Evolutionary conservation across 495 filamentous ascomycete species (phyloP).

Genomic region (Daldinia loculata): DNA sequence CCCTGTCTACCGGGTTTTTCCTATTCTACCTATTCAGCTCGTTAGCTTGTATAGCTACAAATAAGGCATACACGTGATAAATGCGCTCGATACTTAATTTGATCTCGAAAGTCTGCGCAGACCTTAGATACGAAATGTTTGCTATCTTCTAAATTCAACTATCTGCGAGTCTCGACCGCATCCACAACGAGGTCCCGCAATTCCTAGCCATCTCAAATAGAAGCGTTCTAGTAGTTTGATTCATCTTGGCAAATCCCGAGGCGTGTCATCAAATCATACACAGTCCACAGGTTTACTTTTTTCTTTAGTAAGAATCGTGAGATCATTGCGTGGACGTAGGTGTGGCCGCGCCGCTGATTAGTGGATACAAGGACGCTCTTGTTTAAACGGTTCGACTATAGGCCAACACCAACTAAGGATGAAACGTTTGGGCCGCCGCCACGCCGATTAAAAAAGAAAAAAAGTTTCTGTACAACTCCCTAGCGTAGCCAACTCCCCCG

Average conservation of each 20-base stretch:
- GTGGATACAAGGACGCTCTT: constrained; percentile 10
- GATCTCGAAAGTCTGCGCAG: not conserved
- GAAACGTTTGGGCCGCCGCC: constrained; percentile 36
- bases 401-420: constrained; percentile 22
- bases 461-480: constrained; percentile 5
- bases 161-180: not conserved
- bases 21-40: not conserved
- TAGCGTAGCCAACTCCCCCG: not conserved
- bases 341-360: constrained; percentile 7
- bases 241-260: not conserved
- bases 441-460: not conserved
- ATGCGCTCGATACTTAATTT: not conserved
- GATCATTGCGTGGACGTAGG: constrained; percentile 2
- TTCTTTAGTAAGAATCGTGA: not conserved
- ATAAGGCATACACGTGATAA: not conserved
- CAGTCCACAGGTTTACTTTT: not conserved
- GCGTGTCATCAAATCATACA: not conserved
- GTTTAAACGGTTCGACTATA: constrained; percentile 12
- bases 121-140: not conserved
- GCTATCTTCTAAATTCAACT: not conserved
- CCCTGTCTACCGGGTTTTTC: not conserved
- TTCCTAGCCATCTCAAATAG: not conserved
- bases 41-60: not conserved
- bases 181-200: not conserved
- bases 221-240: constrained; percentile 1